A percentile compares a stretch with the other conserved stretches of the same genome.
Evolutionary conservation across 1,284 basidiomycete genomes (phyloP).

Genomic region (Pulchroboletus neoregius): DNA sequence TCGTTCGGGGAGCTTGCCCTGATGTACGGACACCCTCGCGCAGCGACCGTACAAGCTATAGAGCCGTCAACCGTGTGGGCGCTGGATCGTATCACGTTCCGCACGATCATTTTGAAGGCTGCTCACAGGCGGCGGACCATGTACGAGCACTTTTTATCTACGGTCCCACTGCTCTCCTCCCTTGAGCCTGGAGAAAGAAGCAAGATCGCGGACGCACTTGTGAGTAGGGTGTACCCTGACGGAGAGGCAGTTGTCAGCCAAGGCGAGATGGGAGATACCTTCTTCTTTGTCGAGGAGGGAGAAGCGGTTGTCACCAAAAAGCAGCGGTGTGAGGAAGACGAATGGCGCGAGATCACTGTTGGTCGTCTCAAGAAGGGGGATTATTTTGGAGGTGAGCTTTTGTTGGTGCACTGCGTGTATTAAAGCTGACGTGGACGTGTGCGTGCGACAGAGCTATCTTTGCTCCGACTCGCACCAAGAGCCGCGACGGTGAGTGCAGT

Average conservation of each 20-base stretch:
- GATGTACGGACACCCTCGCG: slow-evolving; percentile 96
- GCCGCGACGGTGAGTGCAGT: slow-evolving; percentile 92
- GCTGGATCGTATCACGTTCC: slow-evolving; percentile 95
- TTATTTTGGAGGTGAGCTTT: slow-evolving; percentile 89
- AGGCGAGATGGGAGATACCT: slow-evolving; percentile 94
- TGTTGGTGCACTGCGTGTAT: not conserved
- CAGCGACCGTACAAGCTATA: slow-evolving; percentile 88
- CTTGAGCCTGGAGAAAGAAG: slow-evolving; percentile 86
- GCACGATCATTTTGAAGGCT: slow-evolving; percentile 91
- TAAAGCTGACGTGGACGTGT: slow-evolving; percentile 4
- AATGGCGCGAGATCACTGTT: slow-evolving; percentile 63
- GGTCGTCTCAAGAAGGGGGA: slow-evolving; percentile 84
- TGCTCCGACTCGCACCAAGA: slow-evolving; percentile 82
- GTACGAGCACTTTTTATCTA: slow-evolving; percentile 93
- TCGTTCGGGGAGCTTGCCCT: slow-evolving; percentile 96
- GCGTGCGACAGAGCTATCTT: slow-evolving; percentile 61
- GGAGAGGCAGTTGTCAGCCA: slow-evolving; percentile 87
- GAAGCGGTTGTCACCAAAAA: slow-evolving; percentile 84
- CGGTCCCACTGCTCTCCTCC: slow-evolving; percentile 86
- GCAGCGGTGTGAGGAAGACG: slow-evolving; percentile 56
- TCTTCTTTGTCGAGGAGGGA: slow-evolving; percentile 96
- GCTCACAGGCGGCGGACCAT: slow-evolving; percentile 87
- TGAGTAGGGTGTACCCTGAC: slow-evolving; percentile 77
- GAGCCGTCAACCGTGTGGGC: slow-evolving; percentile 89
- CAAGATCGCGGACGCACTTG: slow-evolving; percentile 95